Conservation (phyloP, 192 early-diverging fungal species). For the Kickxella alabastrina region DNA sequence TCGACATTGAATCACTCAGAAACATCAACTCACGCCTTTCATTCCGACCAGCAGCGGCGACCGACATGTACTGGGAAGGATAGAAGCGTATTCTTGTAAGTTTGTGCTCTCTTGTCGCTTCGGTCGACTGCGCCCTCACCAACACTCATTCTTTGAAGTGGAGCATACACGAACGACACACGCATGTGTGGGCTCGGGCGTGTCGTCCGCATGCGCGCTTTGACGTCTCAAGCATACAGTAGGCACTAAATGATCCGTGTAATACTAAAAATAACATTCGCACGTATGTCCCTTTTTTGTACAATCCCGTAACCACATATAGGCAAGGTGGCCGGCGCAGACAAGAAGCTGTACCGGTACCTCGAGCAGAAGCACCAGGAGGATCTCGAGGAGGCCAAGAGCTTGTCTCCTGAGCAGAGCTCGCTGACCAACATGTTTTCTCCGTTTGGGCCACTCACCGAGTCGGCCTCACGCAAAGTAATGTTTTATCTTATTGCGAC, state of each 20-base stretch:
- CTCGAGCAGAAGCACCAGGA: slow-evolving; percentile 80
- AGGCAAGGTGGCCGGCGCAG: slow-evolving; percentile 91
- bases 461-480: slow-evolving; percentile 78
- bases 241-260: too few species aligned
- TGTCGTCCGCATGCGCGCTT: too few species aligned
- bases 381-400: slow-evolving; percentile 58
- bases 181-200: neutral
- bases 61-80: slow-evolving; percentile 71
- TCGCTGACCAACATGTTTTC: slow-evolving; percentile 66
- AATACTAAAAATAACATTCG: too few species aligned
- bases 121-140: too few species aligned
- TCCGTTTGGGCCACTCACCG: slow-evolving; percentile 86
- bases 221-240: too few species aligned
- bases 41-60: slow-evolving; percentile 78
- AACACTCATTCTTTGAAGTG: too few species aligned
- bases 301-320: slow-evolving; percentile 6
- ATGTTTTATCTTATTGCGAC: slow-evolving; percentile 95
- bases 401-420: slow-evolving; percentile 62
- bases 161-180: neutral
- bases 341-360: slow-evolving; percentile 88
- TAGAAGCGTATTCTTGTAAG: slow-evolving; percentile 97
- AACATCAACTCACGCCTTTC: slow-evolving; percentile 79
- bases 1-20: slow-evolving; percentile 77
- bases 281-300: too few species aligned
- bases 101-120: too few species aligned